Evolutionary conservation across 495 filamentous ascomycete species (phyloP).

Genomic region (Monascus purpureus): DNA sequence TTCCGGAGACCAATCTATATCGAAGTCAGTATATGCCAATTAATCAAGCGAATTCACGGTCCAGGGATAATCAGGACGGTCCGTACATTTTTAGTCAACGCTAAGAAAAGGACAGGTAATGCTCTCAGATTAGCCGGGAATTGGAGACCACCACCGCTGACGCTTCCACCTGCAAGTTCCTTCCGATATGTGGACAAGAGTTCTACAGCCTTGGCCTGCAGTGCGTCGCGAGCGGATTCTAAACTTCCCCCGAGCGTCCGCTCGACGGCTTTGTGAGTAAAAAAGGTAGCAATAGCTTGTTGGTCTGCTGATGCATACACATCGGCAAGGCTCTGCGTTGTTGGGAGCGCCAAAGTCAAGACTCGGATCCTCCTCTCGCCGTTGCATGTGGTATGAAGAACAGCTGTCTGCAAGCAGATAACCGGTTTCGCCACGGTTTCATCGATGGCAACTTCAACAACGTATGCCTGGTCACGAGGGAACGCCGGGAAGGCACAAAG

Average conservation of each 20-base stretch:
- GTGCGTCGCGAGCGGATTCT: conserved; percentile 76
- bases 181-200: conserved; percentile 90
- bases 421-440: conserved; percentile 87
- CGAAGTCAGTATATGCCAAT: conserved; percentile 11
- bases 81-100: conserved; percentile 82
- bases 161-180: conserved; percentile 89
- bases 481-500: conserved; percentile 96
- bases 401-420: conserved; percentile 90
- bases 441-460: conserved; percentile 98
- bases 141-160: conserved; percentile 82
- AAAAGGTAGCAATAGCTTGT: conserved; percentile 82
- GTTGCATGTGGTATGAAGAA: conserved; percentile 96
- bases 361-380: conserved; percentile 91
- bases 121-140: conserved; percentile 86
- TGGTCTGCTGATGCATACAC: conserved; percentile 93
- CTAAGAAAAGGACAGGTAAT: conserved; percentile 80
- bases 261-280: conserved; percentile 96
- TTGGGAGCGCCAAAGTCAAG: conserved; percentile 83
- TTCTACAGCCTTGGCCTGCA: conserved; percentile 86
- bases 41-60: neutral
- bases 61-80: no score
- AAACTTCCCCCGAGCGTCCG: conserved; percentile 70
- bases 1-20: conserved; percentile 76
- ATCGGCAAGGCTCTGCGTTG: conserved; percentile 78
- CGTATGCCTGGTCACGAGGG: conserved; percentile 91